Conservation (phyloP, 352 stramenopile genomes). For the Phytophthora capsici region DNA sequence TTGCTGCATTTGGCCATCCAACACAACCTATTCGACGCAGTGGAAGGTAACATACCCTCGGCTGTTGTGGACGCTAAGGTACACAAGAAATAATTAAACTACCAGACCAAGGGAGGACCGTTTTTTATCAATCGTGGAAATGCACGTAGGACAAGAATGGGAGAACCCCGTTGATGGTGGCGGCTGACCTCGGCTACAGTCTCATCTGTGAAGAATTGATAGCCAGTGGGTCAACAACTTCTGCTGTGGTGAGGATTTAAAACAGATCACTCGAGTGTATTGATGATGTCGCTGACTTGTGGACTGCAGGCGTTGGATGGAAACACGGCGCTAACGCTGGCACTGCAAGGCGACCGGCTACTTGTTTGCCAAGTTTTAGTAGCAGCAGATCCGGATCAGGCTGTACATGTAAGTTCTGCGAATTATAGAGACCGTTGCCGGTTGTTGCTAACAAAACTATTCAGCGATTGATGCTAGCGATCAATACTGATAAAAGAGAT, state of each 20-base stretch:
- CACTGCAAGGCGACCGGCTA: constrained; percentile 20
- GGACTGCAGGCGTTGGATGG: constrained; percentile 23
- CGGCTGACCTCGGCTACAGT: constrained; percentile 36
- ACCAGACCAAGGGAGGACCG: not conserved
- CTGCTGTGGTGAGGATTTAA: constrained; percentile 16
- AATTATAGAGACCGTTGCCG: too few species aligned
- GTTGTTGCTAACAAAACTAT: too few species aligned
- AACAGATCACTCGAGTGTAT: not conserved
- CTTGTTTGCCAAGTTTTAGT: constrained; percentile 45
- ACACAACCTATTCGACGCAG: constrained; percentile 34
- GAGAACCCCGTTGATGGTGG: constrained; percentile 41
- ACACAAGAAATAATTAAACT: not conserved
- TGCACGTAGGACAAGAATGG: constrained; percentile 37
- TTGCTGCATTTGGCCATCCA: constrained; percentile 38
- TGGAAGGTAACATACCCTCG: constrained; percentile 31
- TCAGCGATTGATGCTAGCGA: constrained; percentile 38
- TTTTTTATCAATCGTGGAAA: not conserved
- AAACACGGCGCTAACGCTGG: constrained; percentile 31
- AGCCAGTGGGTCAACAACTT: constrained; percentile 32
- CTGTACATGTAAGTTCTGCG: constrained; percentile 27
- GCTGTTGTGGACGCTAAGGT: constrained; percentile 30
- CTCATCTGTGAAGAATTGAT: constrained; percentile 46
- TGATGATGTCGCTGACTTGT: not conserved
- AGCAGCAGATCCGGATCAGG: constrained; percentile 33
- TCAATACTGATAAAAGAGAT: constrained; percentile 27